Percentiles rank a stretch among this genome's conserved stretches.
phyloP scores from a whole-genome alignment of 345 rosid genomes.

The Moringa oleifera region DNA sequence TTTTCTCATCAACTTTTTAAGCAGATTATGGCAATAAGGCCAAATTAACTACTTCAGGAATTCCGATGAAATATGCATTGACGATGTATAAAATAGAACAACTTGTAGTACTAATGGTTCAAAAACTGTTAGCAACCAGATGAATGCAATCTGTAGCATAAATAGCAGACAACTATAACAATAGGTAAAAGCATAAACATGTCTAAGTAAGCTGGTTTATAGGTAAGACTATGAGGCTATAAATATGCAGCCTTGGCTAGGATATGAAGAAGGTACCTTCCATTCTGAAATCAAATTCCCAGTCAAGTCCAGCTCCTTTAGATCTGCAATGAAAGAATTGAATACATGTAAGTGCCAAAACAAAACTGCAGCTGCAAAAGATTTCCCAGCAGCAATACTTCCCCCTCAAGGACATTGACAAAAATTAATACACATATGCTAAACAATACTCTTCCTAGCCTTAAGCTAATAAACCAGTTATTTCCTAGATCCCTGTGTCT shows the following conservation, averaged over 20 bases:
- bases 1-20: too few species aligned
- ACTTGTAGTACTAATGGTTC: too few species aligned
- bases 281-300: conserved; percentile 90
- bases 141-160: not conserved
- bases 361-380: not conserved
- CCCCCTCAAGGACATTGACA: too few species aligned
- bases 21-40: too few species aligned
- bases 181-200: not conserved
- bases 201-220: not conserved
- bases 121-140: too few species aligned
- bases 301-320: conserved; percentile 79
- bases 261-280: conserved; percentile 45
- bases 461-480: not conserved
- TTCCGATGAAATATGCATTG: not conserved
- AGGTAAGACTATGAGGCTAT: too few species aligned
- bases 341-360: not conserved
- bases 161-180: not conserved
- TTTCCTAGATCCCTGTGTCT: not conserved
- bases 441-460: too few species aligned
- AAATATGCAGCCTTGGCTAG: not conserved
- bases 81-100: not conserved
- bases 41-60: too few species aligned
- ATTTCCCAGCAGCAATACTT: conserved; percentile 2
- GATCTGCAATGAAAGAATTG: conserved; percentile 40
- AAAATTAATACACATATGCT: too few species aligned